phyloP scores from a whole-genome alignment of 2,329 filamentous ascomycete genomes.

The Claviceps digitariae region DNA sequence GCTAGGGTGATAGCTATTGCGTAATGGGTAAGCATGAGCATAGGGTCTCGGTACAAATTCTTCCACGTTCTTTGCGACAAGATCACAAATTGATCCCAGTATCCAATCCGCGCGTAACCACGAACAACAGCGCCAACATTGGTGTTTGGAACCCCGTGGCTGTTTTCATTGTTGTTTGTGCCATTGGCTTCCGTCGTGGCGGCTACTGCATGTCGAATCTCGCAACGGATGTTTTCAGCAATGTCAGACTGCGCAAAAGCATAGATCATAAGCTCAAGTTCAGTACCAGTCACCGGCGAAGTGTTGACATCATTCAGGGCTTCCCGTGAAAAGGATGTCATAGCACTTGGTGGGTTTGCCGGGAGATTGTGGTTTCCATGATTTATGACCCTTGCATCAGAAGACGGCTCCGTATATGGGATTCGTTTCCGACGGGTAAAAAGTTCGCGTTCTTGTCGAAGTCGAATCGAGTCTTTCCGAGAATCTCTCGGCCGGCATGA shows the following conservation, averaged over 20 bases:
- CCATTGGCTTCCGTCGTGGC: conserved; percentile 56
- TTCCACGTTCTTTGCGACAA: conserved; percentile 87
- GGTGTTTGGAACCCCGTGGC: conserved; percentile 31
- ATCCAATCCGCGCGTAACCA: conserved; percentile 71
- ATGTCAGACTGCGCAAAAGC: conserved; percentile 70
- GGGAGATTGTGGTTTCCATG: conserved; percentile 37
- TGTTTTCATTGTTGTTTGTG: conserved; percentile 39
- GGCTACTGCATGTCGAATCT: conserved; percentile 59
- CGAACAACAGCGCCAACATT: conserved; percentile 51
- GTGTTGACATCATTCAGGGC: conserved; percentile 53
- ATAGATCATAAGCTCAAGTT: conserved; percentile 68
- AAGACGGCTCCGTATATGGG: conserved; percentile 49
- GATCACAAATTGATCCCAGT: conserved; percentile 73
- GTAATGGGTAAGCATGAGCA: conserved; percentile 97
- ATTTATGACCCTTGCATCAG: conserved; percentile 39
- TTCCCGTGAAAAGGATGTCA: conserved; percentile 51
- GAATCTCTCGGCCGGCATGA: conserved; percentile 51
- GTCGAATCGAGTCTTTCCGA: conserved; percentile 66
- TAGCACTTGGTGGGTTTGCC: conserved; percentile 25
- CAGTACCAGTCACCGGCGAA: conserved; percentile 50
- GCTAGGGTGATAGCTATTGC: conserved; percentile 91
- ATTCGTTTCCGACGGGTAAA: conserved; percentile 65
- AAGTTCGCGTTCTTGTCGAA: conserved; percentile 78
- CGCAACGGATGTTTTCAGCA: conserved; percentile 57
- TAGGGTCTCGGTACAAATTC: conserved; percentile 92